Evolutionary conservation across 768 basidiomycete genomes (phyloP).

Genomic region (Mycena albidolilacea): DNA sequence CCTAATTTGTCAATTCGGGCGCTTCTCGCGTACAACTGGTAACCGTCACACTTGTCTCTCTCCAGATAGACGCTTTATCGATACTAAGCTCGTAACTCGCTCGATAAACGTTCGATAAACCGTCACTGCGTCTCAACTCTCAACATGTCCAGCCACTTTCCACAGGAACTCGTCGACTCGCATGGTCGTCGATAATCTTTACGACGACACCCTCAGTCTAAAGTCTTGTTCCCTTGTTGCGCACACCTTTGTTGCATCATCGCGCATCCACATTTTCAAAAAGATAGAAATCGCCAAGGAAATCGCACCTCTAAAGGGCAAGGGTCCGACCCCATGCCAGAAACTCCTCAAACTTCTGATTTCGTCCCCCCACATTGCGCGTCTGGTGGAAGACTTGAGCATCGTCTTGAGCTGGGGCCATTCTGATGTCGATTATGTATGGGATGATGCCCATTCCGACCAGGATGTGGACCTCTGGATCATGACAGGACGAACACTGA

Average conservation of each 20-base stretch:
- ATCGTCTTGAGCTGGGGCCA: conserved; percentile 12
- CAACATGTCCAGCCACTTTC: not conserved
- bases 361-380: conserved; percentile 8
- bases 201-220: conserved; percentile 12
- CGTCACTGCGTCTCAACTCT: no score
- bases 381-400: conserved; percentile 1
- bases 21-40: no score
- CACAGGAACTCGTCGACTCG: conserved; percentile 22
- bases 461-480: not conserved
- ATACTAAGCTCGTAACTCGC: no score
- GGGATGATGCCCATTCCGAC: not conserved
- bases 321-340: not conserved
- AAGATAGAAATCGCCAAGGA: no score
- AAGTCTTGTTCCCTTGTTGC: conserved; percentile 15
- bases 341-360: conserved; percentile 8
- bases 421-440: not conserved
- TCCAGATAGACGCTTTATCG: no score
- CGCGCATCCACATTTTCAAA: conserved; percentile 11
- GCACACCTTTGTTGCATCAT: not conserved
- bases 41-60: no score
- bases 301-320: not conserved
- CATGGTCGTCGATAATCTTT: conserved; percentile 17
- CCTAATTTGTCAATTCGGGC: no score
- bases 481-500: not conserved
- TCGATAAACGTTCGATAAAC: no score